Base-by-base conservation (phyloP, 768 basidiomycete species). In the Suillus hirtellus region DNA sequence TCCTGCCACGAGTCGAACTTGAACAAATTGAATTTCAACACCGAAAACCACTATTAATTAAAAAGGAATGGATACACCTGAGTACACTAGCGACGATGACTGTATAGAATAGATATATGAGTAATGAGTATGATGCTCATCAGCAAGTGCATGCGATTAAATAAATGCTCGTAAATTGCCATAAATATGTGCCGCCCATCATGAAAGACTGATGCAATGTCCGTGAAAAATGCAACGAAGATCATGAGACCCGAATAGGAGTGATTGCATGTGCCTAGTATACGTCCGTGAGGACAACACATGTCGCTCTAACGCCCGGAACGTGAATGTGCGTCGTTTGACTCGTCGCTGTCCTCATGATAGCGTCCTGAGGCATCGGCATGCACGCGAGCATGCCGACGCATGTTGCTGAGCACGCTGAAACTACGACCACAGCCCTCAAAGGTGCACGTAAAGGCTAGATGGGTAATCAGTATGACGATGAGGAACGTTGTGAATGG, bases 341-440 rank as follows among this genome's bases (percentile, higher is more conserved):
- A 79, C 54, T 85, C 85, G 60, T 82, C 83, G 63, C 78, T 79
- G 21, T 72, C 68, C 59, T 82, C 83, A 61, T 75, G 74, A 55
- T 77, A 76, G 62, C 72, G 73, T 59, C 59, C 68, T 3, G 62
- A 60, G 50, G 64, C 64, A 44, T 76, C 80, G 34, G 75, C 78
- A 71, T 93, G 91, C 14, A 89, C 87, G 61, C 91, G 87, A 64
- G 90, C 86, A 73, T 93, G 92, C 63, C 92, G 82, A 65, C 92
- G 88, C 92, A 93, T 93, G 78, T 93, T 93, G 75, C 90, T 92
- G 71, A 92, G 85, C 58, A 93, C 92, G 70, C 90, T 92, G 76
- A 93, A 93, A 72, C 88, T 86, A 50, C 91, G 88, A 8, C 89
- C 88, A 76, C 92, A 93, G 63, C 84, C 84, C 66, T 88, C 84